Percentiles rank a stretch among this genome's conserved stretches.
Evolutionary conservation across 225 moss, liverwort and hornwort species (phyloP).

Genomic region (Polytrichum commune): DNA sequence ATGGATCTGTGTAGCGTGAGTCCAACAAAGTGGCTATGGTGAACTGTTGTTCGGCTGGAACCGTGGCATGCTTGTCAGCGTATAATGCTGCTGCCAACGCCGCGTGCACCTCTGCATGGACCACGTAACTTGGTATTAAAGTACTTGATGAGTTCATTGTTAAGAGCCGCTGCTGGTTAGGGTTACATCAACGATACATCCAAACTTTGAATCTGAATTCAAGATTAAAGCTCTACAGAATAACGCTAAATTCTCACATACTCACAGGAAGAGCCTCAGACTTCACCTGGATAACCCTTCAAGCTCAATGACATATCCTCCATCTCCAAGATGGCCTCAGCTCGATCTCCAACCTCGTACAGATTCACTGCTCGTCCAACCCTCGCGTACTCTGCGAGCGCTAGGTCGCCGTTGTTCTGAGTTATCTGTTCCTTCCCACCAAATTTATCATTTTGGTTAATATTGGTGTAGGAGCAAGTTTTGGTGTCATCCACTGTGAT

Average conservation of each 20-base stretch:
- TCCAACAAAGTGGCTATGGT: conserved; percentile 54
- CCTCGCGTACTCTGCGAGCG: conserved; percentile 53
- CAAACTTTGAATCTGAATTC: too few species aligned
- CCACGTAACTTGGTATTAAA: too few species aligned
- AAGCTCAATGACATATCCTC: conserved; percentile 51
- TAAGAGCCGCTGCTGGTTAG: too few species aligned
- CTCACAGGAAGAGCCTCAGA: not conserved
- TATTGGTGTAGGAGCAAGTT: too few species aligned
- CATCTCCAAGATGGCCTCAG: conserved; percentile 50
- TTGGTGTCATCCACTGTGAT: too few species aligned
- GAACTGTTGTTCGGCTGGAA: conserved; percentile 53
- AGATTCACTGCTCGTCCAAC: conserved; percentile 51
- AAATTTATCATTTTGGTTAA: not conserved
- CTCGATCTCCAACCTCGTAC: conserved; percentile 52
- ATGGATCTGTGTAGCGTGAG: conserved; percentile 41
- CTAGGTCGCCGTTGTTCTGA: conserved; percentile 43
- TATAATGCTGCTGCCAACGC: conserved; percentile 53
- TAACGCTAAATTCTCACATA: too few species aligned
- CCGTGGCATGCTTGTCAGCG: conserved; percentile 43
- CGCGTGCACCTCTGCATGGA: conserved; percentile 45
- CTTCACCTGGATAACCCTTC: conserved; percentile 51
- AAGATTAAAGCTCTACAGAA: too few species aligned
- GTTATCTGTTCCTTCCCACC: conserved; percentile 29
- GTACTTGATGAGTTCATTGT: too few species aligned
- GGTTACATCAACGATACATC: too few species aligned